Percentiles rank a stretch among this genome's conserved stretches.
Conservation (phyloP, 2,329 filamentous ascomycete genomes). For the Ophiocordyceps camponoti-leonardi region DNA sequence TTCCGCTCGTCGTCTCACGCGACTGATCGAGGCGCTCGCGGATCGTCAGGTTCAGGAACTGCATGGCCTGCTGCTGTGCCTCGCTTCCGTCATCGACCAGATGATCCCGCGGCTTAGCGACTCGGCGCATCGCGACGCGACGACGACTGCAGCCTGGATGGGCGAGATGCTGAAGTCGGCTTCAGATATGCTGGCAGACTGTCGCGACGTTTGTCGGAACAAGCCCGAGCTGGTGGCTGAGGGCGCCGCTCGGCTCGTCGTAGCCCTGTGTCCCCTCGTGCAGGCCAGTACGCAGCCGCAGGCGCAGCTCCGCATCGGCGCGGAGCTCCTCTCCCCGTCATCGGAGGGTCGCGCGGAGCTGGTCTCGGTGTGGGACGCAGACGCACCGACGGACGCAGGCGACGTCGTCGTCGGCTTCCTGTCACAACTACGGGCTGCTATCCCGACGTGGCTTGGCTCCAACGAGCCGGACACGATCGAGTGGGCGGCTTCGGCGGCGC, state of each 20-base stretch:
- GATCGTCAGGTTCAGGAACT: conserved; percentile 48
- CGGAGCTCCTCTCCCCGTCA: conserved; percentile 8
- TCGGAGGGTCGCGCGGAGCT: conserved; percentile 1
- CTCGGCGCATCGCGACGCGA: not conserved
- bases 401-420: conserved; percentile 7
- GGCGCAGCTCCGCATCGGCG: conserved; percentile 6
- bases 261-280: conserved; percentile 30
- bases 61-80: conserved; percentile 46
- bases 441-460: conserved; percentile 29
- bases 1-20: conserved; percentile 24
- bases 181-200: not conserved
- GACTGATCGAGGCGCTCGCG: conserved; percentile 25
- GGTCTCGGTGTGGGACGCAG: not conserved
- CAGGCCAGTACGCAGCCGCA: conserved; percentile 16
- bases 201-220: conserved; percentile 24
- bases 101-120: not conserved
- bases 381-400: not conserved
- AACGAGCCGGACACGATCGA: conserved; percentile 32
- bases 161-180: not conserved
- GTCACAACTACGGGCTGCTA: conserved; percentile 12
- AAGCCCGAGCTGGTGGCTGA: conserved; percentile 48
- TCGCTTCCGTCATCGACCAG: conserved; percentile 39
- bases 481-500: conserved; percentile 30
- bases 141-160: too few species aligned
- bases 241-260: conserved; percentile 39